Base-by-base conservation (phyloP, 2,329 filamentous ascomycete species). In the Eutypella sp. region DNA sequence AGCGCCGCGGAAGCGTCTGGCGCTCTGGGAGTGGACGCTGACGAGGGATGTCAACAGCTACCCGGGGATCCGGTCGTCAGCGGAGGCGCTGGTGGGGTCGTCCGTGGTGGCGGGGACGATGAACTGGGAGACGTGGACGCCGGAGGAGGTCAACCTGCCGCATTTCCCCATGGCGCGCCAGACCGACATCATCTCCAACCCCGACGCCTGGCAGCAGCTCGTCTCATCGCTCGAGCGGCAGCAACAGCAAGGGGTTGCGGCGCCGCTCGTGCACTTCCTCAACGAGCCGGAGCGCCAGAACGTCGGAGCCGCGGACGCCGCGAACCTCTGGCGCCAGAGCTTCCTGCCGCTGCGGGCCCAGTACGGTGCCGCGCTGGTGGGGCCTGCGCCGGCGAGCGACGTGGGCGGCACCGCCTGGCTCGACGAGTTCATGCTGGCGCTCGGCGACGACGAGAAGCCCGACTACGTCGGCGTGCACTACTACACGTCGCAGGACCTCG, bases 151-250 rank as follows among this genome's bases (percentile, higher is more conserved):
- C 3, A 48, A 67, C 42, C 69, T 67, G 10, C 49, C 40, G 2
- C 65, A 54, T 66, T 74, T 78, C 7, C 70, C 71, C 19, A 72
- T 69, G 62, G 62, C 72, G 25, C 70, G 67, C 42, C 61, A 64
- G 24, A 56, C 62, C 20, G 62, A 59, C 18, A 62, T 66, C 47
- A 61, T 67, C 19, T 53, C 54, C 27, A 61, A 67, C n/a, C n/a
- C n/a, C 40, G 58, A 66, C 25, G 68, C 71, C 36, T 73, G 69
- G 68, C 15, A 10, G 19, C 36, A 39, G 36, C 19, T 39, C 19
- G 6, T 8, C 19, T 19, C 19, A 9, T 22, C 36, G 36, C 20
- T 39, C 10, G 10, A 5, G 36, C 47, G 55, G 13, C 48, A 57
- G 54, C 46, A 63, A 11, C 47, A 56, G 4, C 49, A 53, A 4